Conservation (phyloP, 495 filamentous ascomycete species). For the Lophiostoma macrostomum region DNA sequence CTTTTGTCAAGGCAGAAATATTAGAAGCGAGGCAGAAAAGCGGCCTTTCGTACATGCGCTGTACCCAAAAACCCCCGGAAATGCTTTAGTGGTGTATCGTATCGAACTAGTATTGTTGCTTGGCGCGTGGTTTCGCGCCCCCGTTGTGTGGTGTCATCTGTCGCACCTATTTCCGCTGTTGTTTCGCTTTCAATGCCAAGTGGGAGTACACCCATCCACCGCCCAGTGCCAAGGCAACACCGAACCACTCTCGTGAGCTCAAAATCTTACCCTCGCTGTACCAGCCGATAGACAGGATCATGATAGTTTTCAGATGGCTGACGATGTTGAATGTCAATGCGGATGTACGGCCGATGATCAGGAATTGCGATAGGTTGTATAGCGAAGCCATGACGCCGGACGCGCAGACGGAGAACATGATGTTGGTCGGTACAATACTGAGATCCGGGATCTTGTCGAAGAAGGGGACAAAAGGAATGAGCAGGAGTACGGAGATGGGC, state of each 20-base stretch:
- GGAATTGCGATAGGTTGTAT: conserved; percentile 36
- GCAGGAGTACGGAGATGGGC: conserved; percentile 40
- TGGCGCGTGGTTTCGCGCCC: no score
- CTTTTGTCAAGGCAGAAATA: no score
- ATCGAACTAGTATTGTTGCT: no score
- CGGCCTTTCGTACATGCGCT: no score
- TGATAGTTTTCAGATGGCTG: conserved; percentile 59
- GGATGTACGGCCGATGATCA: conserved; percentile 37
- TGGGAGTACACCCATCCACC: conserved; percentile 36
- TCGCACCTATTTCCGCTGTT: conserved; percentile 25
- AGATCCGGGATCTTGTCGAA: conserved; percentile 41
- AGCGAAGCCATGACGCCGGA: conserved; percentile 39
- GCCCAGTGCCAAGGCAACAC: conserved; percentile 25
- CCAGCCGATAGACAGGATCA: conserved; percentile 41
- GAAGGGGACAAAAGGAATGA: conserved; percentile 39
- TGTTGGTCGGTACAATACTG: conserved; percentile 34
- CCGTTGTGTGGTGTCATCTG: no score
- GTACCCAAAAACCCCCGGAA: no score
- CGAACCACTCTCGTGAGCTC: conserved; percentile 18
- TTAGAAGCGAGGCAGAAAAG: no score
- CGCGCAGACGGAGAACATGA: conserved; percentile 34
- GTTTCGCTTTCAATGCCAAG: conserved; percentile 28
- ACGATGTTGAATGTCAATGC: conserved; percentile 44
- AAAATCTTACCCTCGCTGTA: conserved; percentile 56
- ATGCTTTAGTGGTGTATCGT: no score